phyloP scores from a whole-genome alignment of 2,329 filamentous ascomycete species.

The Raffaelea albimanens region DNA sequence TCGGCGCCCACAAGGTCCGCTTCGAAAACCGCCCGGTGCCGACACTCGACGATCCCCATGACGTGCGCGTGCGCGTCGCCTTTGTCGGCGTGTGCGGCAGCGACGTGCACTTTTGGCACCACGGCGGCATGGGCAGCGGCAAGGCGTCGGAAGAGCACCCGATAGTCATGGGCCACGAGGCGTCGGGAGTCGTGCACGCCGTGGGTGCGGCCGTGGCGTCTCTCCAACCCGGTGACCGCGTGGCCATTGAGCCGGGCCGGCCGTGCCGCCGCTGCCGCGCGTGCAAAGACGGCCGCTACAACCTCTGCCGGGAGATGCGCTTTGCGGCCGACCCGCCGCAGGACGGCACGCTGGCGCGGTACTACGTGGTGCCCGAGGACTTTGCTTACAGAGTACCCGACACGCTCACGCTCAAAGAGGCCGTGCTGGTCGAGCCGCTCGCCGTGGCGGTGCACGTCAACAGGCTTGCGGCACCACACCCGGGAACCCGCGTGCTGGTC shows the following conservation, averaged over 20 bases:
- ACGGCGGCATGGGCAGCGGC: constrained; percentile 64
- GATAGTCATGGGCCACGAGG: constrained; percentile 65
- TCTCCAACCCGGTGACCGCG: constrained; percentile 66
- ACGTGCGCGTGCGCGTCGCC: constrained; percentile 72
- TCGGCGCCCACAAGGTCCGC: constrained; percentile 61
- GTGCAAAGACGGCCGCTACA: constrained; percentile 80
- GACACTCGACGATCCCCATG: constrained; percentile 53
- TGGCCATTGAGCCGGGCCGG: constrained; percentile 86
- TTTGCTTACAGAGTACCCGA: constrained; percentile 89
- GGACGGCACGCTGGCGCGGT: constrained; percentile 81
- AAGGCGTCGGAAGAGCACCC: constrained; percentile 75
- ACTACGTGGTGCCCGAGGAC: constrained; percentile 75
- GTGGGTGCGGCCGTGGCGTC: constrained; percentile 54
- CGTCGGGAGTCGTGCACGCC: constrained; percentile 66
- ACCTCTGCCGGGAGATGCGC: constrained; percentile 77
- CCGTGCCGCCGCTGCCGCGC: constrained; percentile 71
- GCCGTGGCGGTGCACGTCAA: constrained; percentile 71
- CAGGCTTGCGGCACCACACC: constrained; percentile 60
- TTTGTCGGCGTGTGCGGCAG: constrained; percentile 86
- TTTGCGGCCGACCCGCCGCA: constrained; percentile 93
- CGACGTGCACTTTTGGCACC: constrained; percentile 80
- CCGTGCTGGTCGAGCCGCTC: constrained; percentile 82
- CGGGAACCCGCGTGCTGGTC: constrained; percentile 69
- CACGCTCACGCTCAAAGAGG: constrained; percentile 69
- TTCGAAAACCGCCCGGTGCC: constrained; percentile 71